Conservation (phyloP, 176 grass and related monocot genomes). For the barley (Hordeum vulgare) region MorexV3_pseudomolecules_assembly NC_058523.1:11410611-11411110, state of each 20-base stretch:
- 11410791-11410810: background rate
- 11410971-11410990: background rate
- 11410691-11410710: background rate
- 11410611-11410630: background rate
- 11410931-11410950: background rate
- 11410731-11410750: background rate
- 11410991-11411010: constrained; percentile 29
- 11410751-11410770: background rate
- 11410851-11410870: background rate
- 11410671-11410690: background rate
- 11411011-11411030: constrained; percentile 12
- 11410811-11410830: background rate
- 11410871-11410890: background rate
- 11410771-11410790: background rate
- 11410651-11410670: background rate
- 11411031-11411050: constrained; percentile 49
- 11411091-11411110: constrained; percentile 51
- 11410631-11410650: background rate
- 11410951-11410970: background rate
- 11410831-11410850: background rate
- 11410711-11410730: background rate
- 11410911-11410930: background rate
- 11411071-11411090: constrained; percentile 74
- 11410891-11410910: background rate
- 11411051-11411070: constrained; percentile 64